Base-by-base conservation (phyloP, 768 basidiomycete species). In the Kwoniella europaea region DNA sequence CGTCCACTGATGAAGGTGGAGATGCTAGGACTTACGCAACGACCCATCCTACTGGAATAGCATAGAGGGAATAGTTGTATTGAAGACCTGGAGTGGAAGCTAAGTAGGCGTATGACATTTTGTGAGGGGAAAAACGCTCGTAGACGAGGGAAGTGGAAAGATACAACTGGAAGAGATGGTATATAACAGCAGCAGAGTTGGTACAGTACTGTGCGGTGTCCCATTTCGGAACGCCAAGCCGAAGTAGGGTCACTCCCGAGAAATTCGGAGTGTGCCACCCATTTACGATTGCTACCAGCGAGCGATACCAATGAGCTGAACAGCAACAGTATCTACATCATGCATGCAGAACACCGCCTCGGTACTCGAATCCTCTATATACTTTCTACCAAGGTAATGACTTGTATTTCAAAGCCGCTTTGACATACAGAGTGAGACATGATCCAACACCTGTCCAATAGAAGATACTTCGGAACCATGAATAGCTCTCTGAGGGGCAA, bases 21-120 rank as follows among this genome's bases (percentile, higher is more conserved):
- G 46, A 16, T 35, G 10, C 20, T 35, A 7, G 41, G 4, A 73
- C 74, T 65, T 43, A 78, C 76, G 53, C 73, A 3, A 79, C 35
- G 15, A 73, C 50, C 78, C 78, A 79, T 65, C 64, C 76, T 44
- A 65, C 71, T 6, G 78, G 78, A 16, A 77, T 62, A 12, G 78
- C 76, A 46, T 73, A 77, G 57, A 79, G 67, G 12, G 70, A 72
- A 67, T 75, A 76, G 67, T 79, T 79, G 70, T 71, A 63, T 7
- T 56, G 61, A 13, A 75, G 64, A 2, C 74, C 74, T 12, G 72
- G 62, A 7, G 71, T 69, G 4, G 71, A 59, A 55, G 62, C 62
- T 42, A 71, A 54, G 67, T 72, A 66, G 7, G 64, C 53, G 20
- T 55, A 65, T 22, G 65, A 59, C 65, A 67, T 67, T 29, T 3